phyloP scores from a whole-genome alignment of 2,329 filamentous ascomycete species.

The Colletotrichum lini region DNA sequence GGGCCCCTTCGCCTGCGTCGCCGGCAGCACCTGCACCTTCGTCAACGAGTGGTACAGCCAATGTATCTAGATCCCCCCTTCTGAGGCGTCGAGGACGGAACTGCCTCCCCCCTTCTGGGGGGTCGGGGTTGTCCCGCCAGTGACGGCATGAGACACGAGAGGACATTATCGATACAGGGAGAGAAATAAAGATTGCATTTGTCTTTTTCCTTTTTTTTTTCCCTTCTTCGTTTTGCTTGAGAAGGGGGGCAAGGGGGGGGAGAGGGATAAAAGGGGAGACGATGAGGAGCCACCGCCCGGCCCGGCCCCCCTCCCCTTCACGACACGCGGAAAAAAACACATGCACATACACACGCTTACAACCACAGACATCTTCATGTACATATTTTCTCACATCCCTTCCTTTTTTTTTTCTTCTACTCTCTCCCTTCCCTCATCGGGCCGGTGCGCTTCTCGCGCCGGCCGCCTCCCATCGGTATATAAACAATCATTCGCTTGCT shows the following conservation, averaged over 20 bases:
- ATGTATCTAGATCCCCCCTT: constrained; percentile 51
- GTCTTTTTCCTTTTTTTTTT: background rate
- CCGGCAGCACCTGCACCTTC: constrained; percentile 54
- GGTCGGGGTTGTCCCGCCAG: background rate
- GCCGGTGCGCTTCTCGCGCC: constrained; percentile 17
- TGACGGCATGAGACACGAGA: constrained; percentile 19
- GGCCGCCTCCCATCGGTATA: constrained; percentile 23
- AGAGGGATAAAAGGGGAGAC: constrained; percentile 26
- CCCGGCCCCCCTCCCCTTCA: background rate
- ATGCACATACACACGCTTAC: too few relatives aligned
- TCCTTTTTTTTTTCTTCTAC: too few relatives aligned
- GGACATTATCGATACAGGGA: background rate
- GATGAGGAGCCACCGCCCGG: background rate
- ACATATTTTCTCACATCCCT: constrained; percentile 21
- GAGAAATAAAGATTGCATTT: constrained; percentile 28
- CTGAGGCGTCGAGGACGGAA: background rate
- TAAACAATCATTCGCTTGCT: constrained; percentile 39
- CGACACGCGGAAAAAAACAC: background rate
- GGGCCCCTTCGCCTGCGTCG: constrained; percentile 54
- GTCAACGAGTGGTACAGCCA: constrained; percentile 60
- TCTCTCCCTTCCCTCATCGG: background rate
- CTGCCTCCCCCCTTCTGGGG: too few relatives aligned
- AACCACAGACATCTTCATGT: constrained; percentile 22
- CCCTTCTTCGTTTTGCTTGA: too few relatives aligned
- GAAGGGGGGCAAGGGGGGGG: background rate